Evolutionary conservation across 768 basidiomycete species (phyloP).

Genomic region (Hygrocybe punicea): DNA sequence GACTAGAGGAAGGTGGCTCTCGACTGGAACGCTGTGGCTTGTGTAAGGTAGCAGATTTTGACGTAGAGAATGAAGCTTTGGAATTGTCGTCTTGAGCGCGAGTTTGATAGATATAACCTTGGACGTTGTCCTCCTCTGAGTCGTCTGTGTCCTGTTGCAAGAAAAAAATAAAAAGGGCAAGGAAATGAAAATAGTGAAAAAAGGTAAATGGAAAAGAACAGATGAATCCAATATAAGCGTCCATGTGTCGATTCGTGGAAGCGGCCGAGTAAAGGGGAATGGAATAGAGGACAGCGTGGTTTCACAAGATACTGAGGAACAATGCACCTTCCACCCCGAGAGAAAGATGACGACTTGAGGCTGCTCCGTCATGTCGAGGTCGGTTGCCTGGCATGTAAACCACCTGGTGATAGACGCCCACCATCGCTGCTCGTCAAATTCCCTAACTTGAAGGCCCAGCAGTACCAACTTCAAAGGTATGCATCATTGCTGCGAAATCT

Average conservation of each 20-base stretch:
- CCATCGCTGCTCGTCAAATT: no score
- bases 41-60: not conserved
- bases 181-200: constrained; percentile 31
- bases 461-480: no score
- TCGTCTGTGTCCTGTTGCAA: constrained; percentile 49
- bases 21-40: not conserved
- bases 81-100: constrained; percentile 13
- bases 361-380: no score
- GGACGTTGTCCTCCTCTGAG: constrained; percentile 64
- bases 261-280: constrained; percentile 30
- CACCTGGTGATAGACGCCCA: no score
- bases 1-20: not conserved
- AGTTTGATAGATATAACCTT: constrained; percentile 37
- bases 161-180: no score
- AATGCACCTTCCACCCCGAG: constrained; percentile 18
- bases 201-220: constrained; percentile 33
- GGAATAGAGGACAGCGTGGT: constrained; percentile 17
- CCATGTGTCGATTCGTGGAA: constrained; percentile 38
- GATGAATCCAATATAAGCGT: constrained; percentile 43
- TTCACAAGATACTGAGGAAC: constrained; percentile 16
- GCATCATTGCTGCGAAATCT: no score
- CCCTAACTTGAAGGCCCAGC: no score
- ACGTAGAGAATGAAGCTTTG: not conserved
- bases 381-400: no score
- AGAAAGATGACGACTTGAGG: constrained; percentile 21